Evolutionary conservation across 441 rosid species (phyloP), one percentile per base, ranked within the genome.

Genomic region (Pelargonium fulgidum): DNA sequence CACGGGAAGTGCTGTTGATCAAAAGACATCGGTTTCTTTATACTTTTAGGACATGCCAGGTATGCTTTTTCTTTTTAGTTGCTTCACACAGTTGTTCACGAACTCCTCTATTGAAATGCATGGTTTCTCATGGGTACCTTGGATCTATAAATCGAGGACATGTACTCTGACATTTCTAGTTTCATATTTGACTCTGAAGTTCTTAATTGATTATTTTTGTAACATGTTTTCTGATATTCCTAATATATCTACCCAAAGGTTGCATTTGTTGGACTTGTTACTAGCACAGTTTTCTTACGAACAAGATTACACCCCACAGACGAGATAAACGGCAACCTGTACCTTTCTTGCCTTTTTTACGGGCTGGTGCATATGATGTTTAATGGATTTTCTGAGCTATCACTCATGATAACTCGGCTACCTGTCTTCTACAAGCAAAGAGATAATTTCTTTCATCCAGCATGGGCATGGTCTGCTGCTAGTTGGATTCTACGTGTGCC

Each of bases 401-500:
- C 97, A 13, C 84, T 91, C 66, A 73, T 86, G 89, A 91, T 91
- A 80, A 80, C 87, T 66, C 89, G 97, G 70, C 88, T 93, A 64
- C 97, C 96, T 0, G 96, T 93, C 3, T 91, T 93, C 45, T 93
- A 81, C 86, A 91, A 93, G 82, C 97, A 93, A 73, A 84, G 97
- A 45, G 97, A 91, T 71, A 93, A 89, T 84, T 80, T 77, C 36
- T 91, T 93, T 77, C 94, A 91, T 82, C 97, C 98, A 68, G 91
- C 95, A 72, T 91, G 97, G 98, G 83, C 90, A 0, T 91, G 97
- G 97, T 88, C 93, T 67, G 0, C 81, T 17, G 84, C 89, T 69
- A 89, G 96, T 72, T 91, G 91, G 86, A 44, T 91, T 20, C 79
- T 91, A 67, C 96, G 98, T 22, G 71, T 91, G 71, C 98, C 98